Evolutionary conservation across 2,329 filamentous ascomycete genomes (phyloP).

Genomic region (Chrysoporthe cubensis): DNA sequence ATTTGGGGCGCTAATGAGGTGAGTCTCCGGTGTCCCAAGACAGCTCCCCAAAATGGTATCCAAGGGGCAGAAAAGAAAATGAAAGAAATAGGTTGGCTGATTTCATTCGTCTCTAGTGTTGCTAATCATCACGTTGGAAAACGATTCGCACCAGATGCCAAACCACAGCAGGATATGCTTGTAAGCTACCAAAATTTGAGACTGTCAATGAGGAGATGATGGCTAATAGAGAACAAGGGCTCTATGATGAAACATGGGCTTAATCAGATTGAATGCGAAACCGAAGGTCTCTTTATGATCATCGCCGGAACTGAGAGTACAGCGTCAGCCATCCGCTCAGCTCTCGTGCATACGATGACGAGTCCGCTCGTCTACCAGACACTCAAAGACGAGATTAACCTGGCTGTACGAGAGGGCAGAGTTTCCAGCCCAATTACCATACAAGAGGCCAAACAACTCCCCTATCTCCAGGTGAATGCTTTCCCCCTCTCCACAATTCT

Average conservation of each 20-base stretch:
- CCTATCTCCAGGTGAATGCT: not conserved
- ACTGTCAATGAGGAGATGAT: not conserved
- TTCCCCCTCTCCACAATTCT: too few relatives aligned
- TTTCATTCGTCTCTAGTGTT: slow-evolving; percentile 37
- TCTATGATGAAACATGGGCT: slow-evolving; percentile 52
- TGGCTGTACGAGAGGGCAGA: slow-evolving; percentile 5
- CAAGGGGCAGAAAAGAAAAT: slow-evolving; percentile 43
- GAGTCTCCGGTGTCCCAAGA: slow-evolving; percentile 44
- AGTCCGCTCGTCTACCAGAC: slow-evolving; percentile 22
- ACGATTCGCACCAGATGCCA: slow-evolving; percentile 48
- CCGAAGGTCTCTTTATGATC: slow-evolving; percentile 36
- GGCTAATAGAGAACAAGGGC: slow-evolving; percentile 30
- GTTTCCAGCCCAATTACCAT: slow-evolving; percentile 3
- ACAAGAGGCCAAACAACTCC: not conserved
- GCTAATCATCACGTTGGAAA: slow-evolving; percentile 51
- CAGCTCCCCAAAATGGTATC: slow-evolving; percentile 34
- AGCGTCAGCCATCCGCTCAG: slow-evolving; percentile 51
- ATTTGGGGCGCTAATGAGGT: slow-evolving; percentile 13
- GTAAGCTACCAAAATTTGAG: not conserved
- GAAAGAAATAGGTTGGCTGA: slow-evolving; percentile 49
- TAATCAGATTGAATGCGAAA: slow-evolving; percentile 45
- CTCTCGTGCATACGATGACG: slow-evolving; percentile 32
- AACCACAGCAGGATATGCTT: slow-evolving; percentile 56
- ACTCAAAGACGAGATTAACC: slow-evolving; percentile 29
- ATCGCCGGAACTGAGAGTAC: slow-evolving; percentile 57